Conservation (phyloP, 2,329 filamentous ascomycete genomes). For the Ceratocystis lukuohia region DNA sequence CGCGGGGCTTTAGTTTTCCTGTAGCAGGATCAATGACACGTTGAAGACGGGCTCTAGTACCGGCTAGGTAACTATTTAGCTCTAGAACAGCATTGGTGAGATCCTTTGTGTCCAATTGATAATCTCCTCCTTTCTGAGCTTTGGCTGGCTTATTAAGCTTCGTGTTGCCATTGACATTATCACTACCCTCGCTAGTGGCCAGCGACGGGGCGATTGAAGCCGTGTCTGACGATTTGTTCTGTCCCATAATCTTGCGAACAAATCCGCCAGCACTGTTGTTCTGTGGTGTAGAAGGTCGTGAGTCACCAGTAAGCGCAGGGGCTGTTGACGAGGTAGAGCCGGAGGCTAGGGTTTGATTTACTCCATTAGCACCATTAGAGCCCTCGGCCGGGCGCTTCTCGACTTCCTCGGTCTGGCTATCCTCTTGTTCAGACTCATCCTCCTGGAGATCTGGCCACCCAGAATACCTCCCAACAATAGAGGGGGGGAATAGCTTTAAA, state of each 20-base stretch:
- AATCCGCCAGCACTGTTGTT: constrained; percentile 31
- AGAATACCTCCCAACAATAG: constrained; percentile 72
- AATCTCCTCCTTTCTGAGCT: constrained; percentile 36
- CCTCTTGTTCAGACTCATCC: constrained; percentile 31
- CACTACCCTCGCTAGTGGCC: constrained; percentile 38
- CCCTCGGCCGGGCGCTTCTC: constrained; percentile 21
- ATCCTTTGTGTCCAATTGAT: constrained; percentile 62
- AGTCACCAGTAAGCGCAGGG: neutral
- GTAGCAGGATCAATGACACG: constrained; percentile 48
- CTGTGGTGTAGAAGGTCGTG: constrained; percentile 15
- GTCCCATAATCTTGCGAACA: constrained; percentile 39
- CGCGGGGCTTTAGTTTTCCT: constrained; percentile 44
- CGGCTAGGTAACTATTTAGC: constrained; percentile 75
- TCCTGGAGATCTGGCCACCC: constrained; percentile 35
- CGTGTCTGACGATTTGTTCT: constrained; percentile 17
- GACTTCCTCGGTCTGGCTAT: constrained; percentile 21
- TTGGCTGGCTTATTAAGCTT: constrained; percentile 25
- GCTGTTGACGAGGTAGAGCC: neutral
- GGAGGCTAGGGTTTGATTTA: neutral
- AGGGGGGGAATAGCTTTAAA: constrained; percentile 66
- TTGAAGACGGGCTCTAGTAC: constrained; percentile 58
- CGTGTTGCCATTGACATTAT: constrained; percentile 36
- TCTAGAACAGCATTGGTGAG: constrained; percentile 69
- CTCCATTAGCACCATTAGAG: constrained; percentile 2
- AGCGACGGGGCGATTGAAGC: constrained; percentile 30